A percentile compares a stretch with the other conserved stretches of the same genome.
These are phyloP conservation scores for Aegilops umbellulata DNA, from an alignment of 176 grass and related monocot genomes.

Conservation along the genomic window DNA sequence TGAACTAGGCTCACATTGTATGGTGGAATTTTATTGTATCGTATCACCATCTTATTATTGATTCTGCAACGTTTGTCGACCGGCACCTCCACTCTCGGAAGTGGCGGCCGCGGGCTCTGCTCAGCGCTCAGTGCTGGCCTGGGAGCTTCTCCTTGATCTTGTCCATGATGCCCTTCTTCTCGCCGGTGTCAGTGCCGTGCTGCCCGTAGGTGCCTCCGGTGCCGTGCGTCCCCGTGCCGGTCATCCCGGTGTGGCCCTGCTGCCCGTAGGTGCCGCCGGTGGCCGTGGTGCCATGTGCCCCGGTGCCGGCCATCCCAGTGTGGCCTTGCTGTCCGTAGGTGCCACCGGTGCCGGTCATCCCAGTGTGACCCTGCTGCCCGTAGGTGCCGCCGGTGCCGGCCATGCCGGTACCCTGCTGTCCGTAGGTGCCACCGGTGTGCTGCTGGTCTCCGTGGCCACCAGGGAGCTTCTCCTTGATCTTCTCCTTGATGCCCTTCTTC, in stretches of 20 bases:
- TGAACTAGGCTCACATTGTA: background rate
- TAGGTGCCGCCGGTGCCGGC: background rate
- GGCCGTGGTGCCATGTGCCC: background rate
- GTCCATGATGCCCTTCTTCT: conserved; percentile 11
- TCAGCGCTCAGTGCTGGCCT: background rate
- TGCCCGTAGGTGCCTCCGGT: background rate
- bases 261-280: background rate
- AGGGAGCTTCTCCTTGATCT: conserved; percentile 14
- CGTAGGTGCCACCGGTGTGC: background rate
- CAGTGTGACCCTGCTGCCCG: background rate
- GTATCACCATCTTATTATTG: background rate
- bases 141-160: conserved; percentile 14
- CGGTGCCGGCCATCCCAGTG: background rate
- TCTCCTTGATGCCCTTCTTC: conserved; percentile 16
- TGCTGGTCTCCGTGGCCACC: background rate
- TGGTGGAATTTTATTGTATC: background rate
- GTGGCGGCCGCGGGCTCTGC: background rate
- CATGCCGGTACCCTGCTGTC: background rate
- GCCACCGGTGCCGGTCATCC: background rate
- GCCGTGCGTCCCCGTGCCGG: background rate
- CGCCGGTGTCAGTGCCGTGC: background rate
- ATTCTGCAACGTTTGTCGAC: background rate
- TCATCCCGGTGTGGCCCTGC: background rate
- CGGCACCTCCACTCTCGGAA: background rate
- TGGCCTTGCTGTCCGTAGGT: background rate